Conservation (phyloP, 163 green algal genomes). For the Volvox carteri region DNA sequence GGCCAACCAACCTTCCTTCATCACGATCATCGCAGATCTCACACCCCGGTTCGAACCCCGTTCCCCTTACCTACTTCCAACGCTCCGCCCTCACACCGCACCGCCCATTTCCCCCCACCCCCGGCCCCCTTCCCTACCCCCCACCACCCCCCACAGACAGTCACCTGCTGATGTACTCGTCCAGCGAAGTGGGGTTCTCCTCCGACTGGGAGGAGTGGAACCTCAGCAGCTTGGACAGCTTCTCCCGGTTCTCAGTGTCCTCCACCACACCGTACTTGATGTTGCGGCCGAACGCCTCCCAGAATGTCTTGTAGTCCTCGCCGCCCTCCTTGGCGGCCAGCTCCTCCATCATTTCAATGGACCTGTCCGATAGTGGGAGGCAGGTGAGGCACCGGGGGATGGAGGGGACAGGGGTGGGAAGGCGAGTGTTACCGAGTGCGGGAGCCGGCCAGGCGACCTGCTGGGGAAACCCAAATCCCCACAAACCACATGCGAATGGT, state of each 20-base stretch:
- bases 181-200: constrained; percentile 82
- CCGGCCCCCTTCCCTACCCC: not conserved
- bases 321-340: constrained; percentile 84
- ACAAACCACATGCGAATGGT: no score
- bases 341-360: constrained; percentile 94
- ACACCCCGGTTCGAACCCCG: no score
- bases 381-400: no score
- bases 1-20: no score
- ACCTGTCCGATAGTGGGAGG: no score
- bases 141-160: not conserved
- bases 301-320: constrained; percentile 95
- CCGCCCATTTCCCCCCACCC: not conserved
- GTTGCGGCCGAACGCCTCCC: constrained; percentile 92
- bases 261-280: constrained; percentile 96
- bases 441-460: no score
- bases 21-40: no score
- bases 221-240: constrained; percentile 89
- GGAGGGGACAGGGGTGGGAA: no score
- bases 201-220: constrained; percentile 78
- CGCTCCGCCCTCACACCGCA: no score
- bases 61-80: no score
- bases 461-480: no score
- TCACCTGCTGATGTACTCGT: constrained; percentile 79
- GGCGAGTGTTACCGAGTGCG: no score
- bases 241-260: constrained; percentile 88